These are phyloP conservation scores for Lasiodiplodia citricola DNA, from an alignment of 2,329 filamentous ascomycete species.

Conservation along the genomic window DNA sequence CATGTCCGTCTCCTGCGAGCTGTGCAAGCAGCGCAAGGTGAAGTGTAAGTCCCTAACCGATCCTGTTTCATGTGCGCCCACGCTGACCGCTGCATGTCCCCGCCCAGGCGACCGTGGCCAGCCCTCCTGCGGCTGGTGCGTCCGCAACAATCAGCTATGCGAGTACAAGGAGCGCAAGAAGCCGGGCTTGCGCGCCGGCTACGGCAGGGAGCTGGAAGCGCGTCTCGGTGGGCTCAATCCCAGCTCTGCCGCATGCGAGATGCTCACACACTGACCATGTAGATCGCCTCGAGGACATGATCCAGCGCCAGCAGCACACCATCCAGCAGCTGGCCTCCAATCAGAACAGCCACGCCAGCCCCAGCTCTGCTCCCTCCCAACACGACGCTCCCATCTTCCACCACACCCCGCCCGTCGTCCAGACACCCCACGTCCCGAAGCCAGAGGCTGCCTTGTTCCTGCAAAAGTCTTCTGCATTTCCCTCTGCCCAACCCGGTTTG, in stretches of 20 bases:
- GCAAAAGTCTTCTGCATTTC: slow-evolving; percentile 49
- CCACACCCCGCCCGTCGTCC: slow-evolving; percentile 42
- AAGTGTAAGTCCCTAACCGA: slow-evolving; percentile 39
- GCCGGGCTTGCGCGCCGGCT: slow-evolving; percentile 66
- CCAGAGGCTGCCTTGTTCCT: slow-evolving; percentile 54
- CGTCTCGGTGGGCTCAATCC: slow-evolving; percentile 56
- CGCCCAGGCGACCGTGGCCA: slow-evolving; percentile 75
- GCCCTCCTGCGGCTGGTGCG: slow-evolving; percentile 76
- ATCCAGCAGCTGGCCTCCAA: slow-evolving; percentile 50
- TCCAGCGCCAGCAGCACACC: slow-evolving; percentile 53
- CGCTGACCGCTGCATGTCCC: slow-evolving; percentile 25
- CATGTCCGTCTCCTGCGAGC: slow-evolving; percentile 66
- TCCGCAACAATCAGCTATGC: slow-evolving; percentile 68
- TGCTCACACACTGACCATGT: neutral
- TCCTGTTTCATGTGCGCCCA: neutral
- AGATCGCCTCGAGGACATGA: slow-evolving; percentile 54
- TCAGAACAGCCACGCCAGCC: slow-evolving; percentile 16
- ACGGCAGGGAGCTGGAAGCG: slow-evolving; percentile 66
- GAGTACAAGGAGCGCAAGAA: slow-evolving; percentile 75
- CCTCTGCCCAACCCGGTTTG: slow-evolving; percentile 33
- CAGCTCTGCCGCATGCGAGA: slow-evolving; percentile 30
- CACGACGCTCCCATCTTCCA: slow-evolving; percentile 41
- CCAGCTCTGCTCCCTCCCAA: slow-evolving; percentile 33
- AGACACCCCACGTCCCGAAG: slow-evolving; percentile 49
- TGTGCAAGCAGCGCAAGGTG: slow-evolving; percentile 82